Evolutionary conservation across 2,329 filamentous ascomycete genomes (phyloP), one percentile per base, ranked within the genome.

Genomic region (Fusarium sarcochroum): DNA sequence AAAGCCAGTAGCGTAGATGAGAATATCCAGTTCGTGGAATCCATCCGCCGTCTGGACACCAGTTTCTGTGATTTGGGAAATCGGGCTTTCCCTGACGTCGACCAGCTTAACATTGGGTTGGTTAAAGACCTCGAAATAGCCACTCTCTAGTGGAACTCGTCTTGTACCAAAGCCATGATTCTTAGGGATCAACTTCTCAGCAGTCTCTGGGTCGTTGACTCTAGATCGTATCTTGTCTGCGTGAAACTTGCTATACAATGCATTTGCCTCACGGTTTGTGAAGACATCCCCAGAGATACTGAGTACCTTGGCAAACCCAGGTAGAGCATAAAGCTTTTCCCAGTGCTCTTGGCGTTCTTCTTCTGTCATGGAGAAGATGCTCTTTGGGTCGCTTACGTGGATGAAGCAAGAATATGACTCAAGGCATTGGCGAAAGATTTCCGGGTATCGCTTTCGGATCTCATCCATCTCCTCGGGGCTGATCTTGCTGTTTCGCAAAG

Each of bases 321-420:
- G 60, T 6, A 54, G 18, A 2, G 32, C 40, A 15, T 71, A 71
- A 0, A 71, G 32, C 7, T 55, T 62, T 7, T 71, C 68, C 63
- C 64, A 70, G 0, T 63, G 46, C 8, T 53, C 47, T 23, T 60
- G 25, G 1, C 68, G 60, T 20, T 71, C 67, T 6, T 66, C 50
- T 9, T 68, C 45, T 2, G 67, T 57, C 21, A 68, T 71, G 14
- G 67, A 64, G 27, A 73, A 73, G 5, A 70, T 52, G 4, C 65
- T 65, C 7, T 42, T 55, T 4, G 34, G 41, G 7, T 74, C 57
- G 15, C 54, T 27, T 0, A 62, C 57, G 4, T 75, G 71, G 4
- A 75, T 66, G 35, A 75, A 75, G 44, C 73, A 69, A 7, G 68
- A 55, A 10, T 78, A 61, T 38, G 69, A 58, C 66, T 61, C 64